Conservation (phyloP, 805 yeast genomes). For the Pichia nakasei region DNA sequence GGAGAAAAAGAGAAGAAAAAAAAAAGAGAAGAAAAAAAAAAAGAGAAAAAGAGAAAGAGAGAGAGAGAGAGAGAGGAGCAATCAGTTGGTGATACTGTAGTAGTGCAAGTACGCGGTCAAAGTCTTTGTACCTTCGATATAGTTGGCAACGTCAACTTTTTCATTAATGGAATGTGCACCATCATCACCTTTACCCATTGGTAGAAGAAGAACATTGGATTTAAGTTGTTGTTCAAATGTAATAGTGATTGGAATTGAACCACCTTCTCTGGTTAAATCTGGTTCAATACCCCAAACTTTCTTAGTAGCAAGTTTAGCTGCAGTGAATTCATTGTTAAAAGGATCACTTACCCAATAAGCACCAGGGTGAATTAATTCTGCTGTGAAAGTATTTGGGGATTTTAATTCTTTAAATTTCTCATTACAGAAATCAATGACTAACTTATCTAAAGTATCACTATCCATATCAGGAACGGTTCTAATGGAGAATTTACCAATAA, state of each 20-base stretch:
- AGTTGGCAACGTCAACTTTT: slow-evolving; percentile 81
- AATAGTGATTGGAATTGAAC: slow-evolving; percentile 94
- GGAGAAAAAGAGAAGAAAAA: background rate
- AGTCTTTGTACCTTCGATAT: slow-evolving; percentile 88
- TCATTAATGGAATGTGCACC: slow-evolving; percentile 99
- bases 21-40: too few species aligned
- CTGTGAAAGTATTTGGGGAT: slow-evolving; percentile 67
- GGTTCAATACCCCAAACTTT: slow-evolving; percentile 93
- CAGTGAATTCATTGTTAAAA: slow-evolving; percentile 82
- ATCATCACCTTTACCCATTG: slow-evolving; percentile 98
- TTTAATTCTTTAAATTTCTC: slow-evolving; percentile 54
- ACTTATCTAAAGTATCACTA: slow-evolving; percentile 64
- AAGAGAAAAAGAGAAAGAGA: too few species aligned
- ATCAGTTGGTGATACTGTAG: slow-evolving; percentile 34
- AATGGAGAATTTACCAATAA: slow-evolving; percentile 88
- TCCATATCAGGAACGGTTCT: slow-evolving; percentile 96
- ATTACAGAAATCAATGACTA: slow-evolving; percentile 65
- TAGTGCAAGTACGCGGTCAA: slow-evolving; percentile 90
- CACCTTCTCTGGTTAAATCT: slow-evolving; percentile 97
- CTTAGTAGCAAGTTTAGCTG: slow-evolving; percentile 91
- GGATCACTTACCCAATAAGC: slow-evolving; percentile 96
- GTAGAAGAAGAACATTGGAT: slow-evolving; percentile 79
- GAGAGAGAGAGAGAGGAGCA: too few species aligned
- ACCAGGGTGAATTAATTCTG: slow-evolving; percentile 88
- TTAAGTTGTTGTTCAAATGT: slow-evolving; percentile 84